Conservation (phyloP, 2,329 filamentous ascomycete genomes). For the Dothidotthia symphoricarpi region DNA sequence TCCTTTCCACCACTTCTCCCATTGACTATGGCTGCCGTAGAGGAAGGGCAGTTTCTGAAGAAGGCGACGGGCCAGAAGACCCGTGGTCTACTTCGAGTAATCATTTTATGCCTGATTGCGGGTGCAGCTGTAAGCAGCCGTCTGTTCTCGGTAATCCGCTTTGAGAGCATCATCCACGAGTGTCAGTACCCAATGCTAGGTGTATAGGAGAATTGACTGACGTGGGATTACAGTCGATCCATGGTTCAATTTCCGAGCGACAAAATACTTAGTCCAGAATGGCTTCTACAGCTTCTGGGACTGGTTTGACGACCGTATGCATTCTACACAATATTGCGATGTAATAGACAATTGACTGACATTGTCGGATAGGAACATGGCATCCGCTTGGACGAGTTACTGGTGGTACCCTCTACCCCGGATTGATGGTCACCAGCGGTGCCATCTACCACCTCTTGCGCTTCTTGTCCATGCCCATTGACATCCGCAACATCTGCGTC, state of each 20-base stretch:
- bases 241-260: conserved; percentile 99
- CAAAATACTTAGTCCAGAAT: conserved; percentile 94
- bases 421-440: conserved; percentile 98
- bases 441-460: conserved; percentile 93
- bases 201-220: conserved; percentile 26
- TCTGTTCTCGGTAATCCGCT: conserved; percentile 97
- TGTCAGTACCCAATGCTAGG: conserved; percentile 61
- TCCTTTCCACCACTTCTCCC: conserved; percentile 19
- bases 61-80: conserved; percentile 78
- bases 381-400: conserved; percentile 97
- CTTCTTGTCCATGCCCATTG: conserved; percentile 84
- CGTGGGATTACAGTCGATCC: conserved; percentile 72
- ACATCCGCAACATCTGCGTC: conserved; percentile 98
- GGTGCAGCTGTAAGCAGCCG: conserved; percentile 88
- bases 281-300: conserved; percentile 99
- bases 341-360: conserved; percentile 14
- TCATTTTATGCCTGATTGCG: conserved; percentile 89
- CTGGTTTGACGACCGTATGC: conserved; percentile 95
- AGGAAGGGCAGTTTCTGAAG: conserved; percentile 60
- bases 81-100: conserved; percentile 78
- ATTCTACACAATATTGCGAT: neutral
- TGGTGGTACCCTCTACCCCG: conserved; percentile 96
- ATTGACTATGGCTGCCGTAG: conserved; percentile 41
- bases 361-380: conserved; percentile 70
- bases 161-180: conserved; percentile 99